Evolutionary conservation across 129 eudicot species (phyloP), one percentile per base, ranked within the genome.

Genomic region (Artemisia argyi): DNA sequence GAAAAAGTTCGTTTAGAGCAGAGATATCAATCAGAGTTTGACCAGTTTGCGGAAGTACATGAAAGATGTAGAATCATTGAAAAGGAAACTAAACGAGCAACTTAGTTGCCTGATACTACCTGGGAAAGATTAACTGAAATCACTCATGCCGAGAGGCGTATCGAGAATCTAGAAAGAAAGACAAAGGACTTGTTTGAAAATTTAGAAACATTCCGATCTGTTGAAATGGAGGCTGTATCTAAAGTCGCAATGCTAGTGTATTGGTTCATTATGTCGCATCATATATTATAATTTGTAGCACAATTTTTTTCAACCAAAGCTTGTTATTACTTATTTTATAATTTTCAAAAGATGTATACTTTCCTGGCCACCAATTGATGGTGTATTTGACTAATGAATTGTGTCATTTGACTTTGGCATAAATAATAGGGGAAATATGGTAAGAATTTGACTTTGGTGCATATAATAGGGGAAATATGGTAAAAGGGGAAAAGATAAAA

Each of bases 41-140:
- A 78, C 56, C 81, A 91, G 78, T 90, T 95, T 74, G 99, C 86
- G 76, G 96, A 95, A 57, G 78, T 91, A 72, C 90, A 86, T 54
- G 84, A 84, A 50, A 84, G 99, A 76, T 88, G 94, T 67, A 88
- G 74, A 81, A 69, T 50, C 28, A 91, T 97, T 7, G 99, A 95
- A 72, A 85, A 60, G 70, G 99, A 90, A 76, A 94, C 97, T 6
- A 90, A 85, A 72, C 66, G 96, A 74, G 96, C 97, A 15, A 88
- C 80, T 0, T 88, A 88, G 61, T 24, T 95, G 57, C 97, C 99
- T n/a, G 97, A 95, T 72, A 78, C 85, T 57, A 97, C 94, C n/a
- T 80, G 94, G 50, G 89, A 89, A 1, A 22, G 24, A 1, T 22
- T 22, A 49, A 89, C 93, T 6, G 89, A 81, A 63, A 95, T 95